Conservation (phyloP, 305 asterid genomes). For the Withania somnifera region DNA sequence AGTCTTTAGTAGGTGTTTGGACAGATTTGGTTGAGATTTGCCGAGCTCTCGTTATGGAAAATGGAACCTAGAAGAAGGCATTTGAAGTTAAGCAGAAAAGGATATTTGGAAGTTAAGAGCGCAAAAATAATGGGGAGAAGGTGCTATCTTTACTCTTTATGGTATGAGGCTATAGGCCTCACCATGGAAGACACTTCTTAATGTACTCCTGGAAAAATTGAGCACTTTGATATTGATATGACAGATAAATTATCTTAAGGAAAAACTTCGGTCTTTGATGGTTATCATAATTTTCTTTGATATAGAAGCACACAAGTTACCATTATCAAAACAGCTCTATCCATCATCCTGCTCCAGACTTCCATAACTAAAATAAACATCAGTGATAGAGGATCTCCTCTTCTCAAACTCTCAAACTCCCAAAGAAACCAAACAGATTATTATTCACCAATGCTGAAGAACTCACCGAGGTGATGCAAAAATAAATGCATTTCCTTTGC, state of each 20-base stretch:
- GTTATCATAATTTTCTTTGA: background rate
- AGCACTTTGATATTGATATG: background rate
- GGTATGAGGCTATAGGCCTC: slow-evolving; percentile 1
- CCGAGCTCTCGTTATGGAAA: too few relatives aligned
- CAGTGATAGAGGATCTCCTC: too few relatives aligned
- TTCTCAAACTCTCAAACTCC: background rate
- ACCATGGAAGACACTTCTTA: background rate
- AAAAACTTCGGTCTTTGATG: background rate
- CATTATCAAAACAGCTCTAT: background rate
- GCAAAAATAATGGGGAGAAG: background rate
- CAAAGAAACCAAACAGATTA: background rate
- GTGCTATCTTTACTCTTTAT: background rate
- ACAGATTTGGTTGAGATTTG: background rate
- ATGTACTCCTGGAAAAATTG: background rate
- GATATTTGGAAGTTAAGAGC: background rate
- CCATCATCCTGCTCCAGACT: background rate
- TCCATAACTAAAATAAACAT: background rate
- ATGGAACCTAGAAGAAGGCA: too few relatives aligned
- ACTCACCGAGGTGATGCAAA: too few relatives aligned
- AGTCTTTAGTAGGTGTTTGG: background rate
- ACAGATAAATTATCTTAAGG: background rate
- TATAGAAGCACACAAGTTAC: background rate
- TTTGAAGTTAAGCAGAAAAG: background rate
- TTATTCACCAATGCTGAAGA: background rate
- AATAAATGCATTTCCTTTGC: too few relatives aligned